Percentiles rank a stretch among this genome's conserved stretches.
Evolutionary conservation across 352 stramenopile genomes (phyloP).

Genomic region (Globisporangium cylindrosporum): DNA sequence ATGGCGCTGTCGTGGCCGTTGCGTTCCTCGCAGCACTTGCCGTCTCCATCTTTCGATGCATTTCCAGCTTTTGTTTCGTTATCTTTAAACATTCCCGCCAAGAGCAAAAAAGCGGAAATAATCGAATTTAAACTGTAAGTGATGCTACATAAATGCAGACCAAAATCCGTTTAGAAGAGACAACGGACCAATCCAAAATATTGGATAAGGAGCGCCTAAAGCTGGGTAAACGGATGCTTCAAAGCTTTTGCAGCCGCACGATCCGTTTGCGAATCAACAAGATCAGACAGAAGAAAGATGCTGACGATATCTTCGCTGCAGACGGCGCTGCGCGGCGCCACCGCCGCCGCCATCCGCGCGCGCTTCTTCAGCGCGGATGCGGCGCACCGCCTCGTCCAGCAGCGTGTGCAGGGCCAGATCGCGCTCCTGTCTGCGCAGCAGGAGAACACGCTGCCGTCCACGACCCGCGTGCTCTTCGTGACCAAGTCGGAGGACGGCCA

Average conservation of each 20-base stretch:
- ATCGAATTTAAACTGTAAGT: no score
- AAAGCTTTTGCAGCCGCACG: not conserved
- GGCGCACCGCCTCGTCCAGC: constrained; percentile 59
- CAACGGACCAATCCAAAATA: no score
- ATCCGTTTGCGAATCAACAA: constrained; percentile 4
- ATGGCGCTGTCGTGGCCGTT: not conserved
- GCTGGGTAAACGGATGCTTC: no score
- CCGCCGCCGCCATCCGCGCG: not conserved
- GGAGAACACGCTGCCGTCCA: constrained; percentile 13
- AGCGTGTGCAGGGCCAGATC: constrained; percentile 54
- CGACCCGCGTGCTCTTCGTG: constrained; percentile 60
- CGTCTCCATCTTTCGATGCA: no score
- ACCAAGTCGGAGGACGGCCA: constrained; percentile 18
- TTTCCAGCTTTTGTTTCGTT: no score
- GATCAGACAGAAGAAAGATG: constrained; percentile 6
- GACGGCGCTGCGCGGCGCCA: constrained; percentile 7
- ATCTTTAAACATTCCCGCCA: no score
- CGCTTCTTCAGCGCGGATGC: constrained; percentile 44
- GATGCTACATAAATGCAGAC: no score
- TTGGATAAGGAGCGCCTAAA: no score
- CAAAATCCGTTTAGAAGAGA: no score
- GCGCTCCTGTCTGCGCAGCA: constrained; percentile 25
- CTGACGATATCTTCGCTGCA: constrained; percentile 9
- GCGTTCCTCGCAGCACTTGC: not conserved
- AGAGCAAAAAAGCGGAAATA: no score